A percentile compares a stretch with the other conserved stretches of the same genome.
Conservation (phyloP, 2,329 filamentous ascomycete species). For the Aspergillus felis region DNA sequence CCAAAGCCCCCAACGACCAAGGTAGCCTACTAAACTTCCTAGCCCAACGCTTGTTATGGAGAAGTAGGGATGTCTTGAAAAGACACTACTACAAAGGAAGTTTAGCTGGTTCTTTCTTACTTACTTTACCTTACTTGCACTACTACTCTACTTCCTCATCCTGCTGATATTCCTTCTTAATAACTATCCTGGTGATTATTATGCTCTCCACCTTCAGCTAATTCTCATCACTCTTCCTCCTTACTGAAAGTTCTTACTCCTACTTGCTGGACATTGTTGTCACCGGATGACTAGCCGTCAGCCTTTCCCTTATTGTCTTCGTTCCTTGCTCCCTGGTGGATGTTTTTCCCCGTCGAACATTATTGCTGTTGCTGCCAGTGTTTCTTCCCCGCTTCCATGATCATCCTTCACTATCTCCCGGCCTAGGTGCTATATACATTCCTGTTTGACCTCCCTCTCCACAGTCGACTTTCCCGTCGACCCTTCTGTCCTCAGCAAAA, state of each 20-base stretch:
- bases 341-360: slow-evolving; percentile 14
- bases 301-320: slow-evolving; percentile 13
- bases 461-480: slow-evolving; percentile 21
- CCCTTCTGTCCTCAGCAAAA: slow-evolving; percentile 23
- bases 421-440: slow-evolving; percentile 34
- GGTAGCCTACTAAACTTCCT: background rate
- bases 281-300: slow-evolving; percentile 22
- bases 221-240: background rate
- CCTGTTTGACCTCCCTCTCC: slow-evolving; percentile 25
- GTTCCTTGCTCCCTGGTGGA: slow-evolving; percentile 16
- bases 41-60: background rate
- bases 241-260: background rate
- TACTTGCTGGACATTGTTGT: slow-evolving; percentile 4
- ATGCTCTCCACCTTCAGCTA: slow-evolving; percentile 1
- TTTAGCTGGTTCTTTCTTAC: background rate
- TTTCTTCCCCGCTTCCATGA: slow-evolving; percentile 40
- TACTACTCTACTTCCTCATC: no score
- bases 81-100: background rate
- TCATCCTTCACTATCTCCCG: slow-evolving; percentile 26
- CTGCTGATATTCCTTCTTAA: background rate
- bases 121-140: background rate
- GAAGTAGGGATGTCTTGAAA: background rate
- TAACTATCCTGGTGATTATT: background rate
- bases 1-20: background rate
- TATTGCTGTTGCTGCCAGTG: background rate